These are phyloP conservation scores for Hibiscus trionum DNA, from an alignment of 345 rosid genomes.

Conservation along the genomic window DNA sequence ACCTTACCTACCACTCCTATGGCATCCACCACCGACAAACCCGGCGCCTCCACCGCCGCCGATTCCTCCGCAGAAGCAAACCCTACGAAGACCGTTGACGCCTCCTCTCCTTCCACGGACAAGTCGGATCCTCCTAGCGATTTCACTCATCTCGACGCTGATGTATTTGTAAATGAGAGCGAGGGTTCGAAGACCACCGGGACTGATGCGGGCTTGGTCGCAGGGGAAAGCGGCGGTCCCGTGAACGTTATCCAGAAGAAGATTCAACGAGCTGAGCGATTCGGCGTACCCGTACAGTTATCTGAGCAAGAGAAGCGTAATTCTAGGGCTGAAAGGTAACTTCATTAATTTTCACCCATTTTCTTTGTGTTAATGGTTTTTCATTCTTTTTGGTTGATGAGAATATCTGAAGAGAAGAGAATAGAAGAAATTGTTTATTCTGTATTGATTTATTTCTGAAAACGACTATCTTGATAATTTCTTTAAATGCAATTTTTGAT, in stretches of 20 bases:
- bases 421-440: too few species aligned
- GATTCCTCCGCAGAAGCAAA: constrained; percentile 18
- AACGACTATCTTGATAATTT: neutral
- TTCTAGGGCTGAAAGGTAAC: constrained; percentile 86
- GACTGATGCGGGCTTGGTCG: constrained; percentile 15
- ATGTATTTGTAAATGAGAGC: constrained; percentile 24
- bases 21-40: constrained; percentile 36
- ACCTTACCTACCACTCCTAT: constrained; percentile 16
- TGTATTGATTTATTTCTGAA: neutral
- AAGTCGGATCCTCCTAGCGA: constrained; percentile 25
- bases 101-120: constrained; percentile 21
- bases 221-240: constrained; percentile 22
- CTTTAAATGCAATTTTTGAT: neutral
- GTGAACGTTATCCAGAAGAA: constrained; percentile 55
- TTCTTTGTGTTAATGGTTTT: neutral
- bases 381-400: too few species aligned
- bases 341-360: neutral
- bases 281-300: constrained; percentile 65
- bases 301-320: constrained; percentile 87
- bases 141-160: constrained; percentile 8
- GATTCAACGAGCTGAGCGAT: constrained; percentile 90
- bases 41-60: constrained; percentile 15
- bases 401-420: too few species aligned
- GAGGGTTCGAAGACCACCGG: constrained; percentile 24
- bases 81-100: constrained; percentile 36